Conservation (phyloP, 345 rosid genomes). For the Hevea brasiliensis region DNA sequence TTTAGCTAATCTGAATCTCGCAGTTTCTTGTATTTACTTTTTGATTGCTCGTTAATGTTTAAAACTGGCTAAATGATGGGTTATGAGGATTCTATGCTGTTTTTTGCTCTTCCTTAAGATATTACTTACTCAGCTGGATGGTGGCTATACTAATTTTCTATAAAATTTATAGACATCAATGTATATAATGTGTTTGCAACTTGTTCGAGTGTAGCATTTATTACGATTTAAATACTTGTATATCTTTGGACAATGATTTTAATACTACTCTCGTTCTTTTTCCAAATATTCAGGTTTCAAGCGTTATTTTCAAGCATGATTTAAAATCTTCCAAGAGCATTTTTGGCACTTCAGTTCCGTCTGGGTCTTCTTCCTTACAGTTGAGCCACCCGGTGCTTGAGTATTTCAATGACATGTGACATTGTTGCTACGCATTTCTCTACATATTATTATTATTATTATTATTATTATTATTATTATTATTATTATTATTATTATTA, state of each 20-base stretch:
- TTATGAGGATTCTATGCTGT: neutral
- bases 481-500: neutral
- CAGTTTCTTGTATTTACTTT: neutral
- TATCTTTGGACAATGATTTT: neutral
- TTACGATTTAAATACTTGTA: neutral
- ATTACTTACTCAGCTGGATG: neutral
- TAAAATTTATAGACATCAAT: neutral
- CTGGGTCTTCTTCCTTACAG: slow-evolving; percentile 54
- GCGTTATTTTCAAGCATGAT: slow-evolving; percentile 40
- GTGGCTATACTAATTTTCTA: neutral
- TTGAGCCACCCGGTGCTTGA: slow-evolving; percentile 35
- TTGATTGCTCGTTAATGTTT: neutral
- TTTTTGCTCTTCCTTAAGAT: neutral
- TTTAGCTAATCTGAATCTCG: neutral
- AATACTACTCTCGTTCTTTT: neutral
- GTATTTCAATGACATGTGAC: neutral
- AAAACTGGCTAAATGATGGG: neutral
- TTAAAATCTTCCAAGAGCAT: slow-evolving; percentile 34
- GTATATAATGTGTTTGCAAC: too few relatives aligned
- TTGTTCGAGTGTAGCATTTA: neutral
- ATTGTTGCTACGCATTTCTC: neutral
- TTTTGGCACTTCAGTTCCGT: slow-evolving; percentile 48
- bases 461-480: neutral
- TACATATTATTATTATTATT: neutral
- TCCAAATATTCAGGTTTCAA: slow-evolving; percentile 37